Evolutionary conservation across 1,284 basidiomycete genomes (phyloP).

Genomic region (Leucoagaricus sp.): DNA sequence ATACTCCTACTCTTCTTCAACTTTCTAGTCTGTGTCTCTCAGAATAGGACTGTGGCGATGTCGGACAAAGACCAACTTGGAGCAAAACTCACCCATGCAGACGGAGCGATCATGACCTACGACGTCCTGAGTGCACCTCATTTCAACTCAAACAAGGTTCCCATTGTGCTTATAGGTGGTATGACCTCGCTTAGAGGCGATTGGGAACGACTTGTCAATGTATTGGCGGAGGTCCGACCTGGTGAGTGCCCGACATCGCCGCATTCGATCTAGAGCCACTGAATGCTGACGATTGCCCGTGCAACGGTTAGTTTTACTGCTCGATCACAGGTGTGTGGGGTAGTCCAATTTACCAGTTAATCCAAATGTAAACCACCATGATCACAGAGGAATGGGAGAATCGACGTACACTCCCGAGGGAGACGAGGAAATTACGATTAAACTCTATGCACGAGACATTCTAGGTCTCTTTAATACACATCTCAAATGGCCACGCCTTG

Average conservation of each 20-base stretch:
- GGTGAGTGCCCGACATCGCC: constrained; percentile 21
- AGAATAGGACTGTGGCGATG: not conserved
- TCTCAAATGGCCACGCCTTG: constrained; percentile 40
- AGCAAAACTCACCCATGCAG: constrained; percentile 25
- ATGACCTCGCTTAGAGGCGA: constrained; percentile 33
- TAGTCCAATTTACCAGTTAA: not conserved
- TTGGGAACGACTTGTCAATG: constrained; percentile 31
- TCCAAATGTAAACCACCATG: not conserved
- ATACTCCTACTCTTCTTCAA: no score
- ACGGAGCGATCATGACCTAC: constrained; percentile 35
- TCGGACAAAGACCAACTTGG: not conserved
- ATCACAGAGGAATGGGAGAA: constrained; percentile 34
- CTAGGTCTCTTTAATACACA: constrained; percentile 34
- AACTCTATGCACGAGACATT: constrained; percentile 44
- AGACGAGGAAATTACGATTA: constrained; percentile 40
- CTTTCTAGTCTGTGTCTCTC: no score
- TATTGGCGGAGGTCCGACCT: constrained; percentile 30
- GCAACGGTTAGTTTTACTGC: constrained; percentile 25
- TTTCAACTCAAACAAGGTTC: constrained; percentile 21
- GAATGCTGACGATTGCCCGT: not conserved
- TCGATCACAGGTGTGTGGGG: constrained; percentile 25
- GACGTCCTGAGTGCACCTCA: constrained; percentile 32
- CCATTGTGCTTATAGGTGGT: constrained; percentile 37
- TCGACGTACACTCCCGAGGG: constrained; percentile 33
- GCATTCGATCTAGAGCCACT: not conserved